These are phyloP conservation scores for Globisporangium iwayamae DNA, from an alignment of 352 stramenopile genomes.

Conservation along the genomic window DNA sequence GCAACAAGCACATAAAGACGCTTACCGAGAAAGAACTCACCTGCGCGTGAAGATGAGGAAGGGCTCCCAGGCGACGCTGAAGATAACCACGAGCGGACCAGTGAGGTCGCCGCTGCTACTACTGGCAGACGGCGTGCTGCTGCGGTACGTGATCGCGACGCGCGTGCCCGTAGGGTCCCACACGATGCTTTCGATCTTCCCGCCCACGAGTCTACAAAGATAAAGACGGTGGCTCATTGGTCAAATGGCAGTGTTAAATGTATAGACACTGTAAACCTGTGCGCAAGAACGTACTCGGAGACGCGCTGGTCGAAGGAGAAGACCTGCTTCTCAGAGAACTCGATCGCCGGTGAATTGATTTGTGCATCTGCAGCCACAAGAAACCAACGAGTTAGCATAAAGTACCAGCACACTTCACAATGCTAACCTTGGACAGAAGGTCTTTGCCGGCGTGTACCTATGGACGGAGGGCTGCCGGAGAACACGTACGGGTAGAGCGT, in stretches of 20 bases:
- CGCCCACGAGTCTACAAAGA: conserved; percentile 49
- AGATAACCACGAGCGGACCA: conserved; percentile 62
- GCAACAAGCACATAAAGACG: not conserved
- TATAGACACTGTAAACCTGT: not conserved
- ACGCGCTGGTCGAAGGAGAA: conserved; percentile 59
- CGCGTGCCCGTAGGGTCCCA: conserved; percentile 71
- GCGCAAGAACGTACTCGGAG: conserved; percentile 33
- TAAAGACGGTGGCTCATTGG: not conserved
- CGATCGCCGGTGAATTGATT: conserved; percentile 65
- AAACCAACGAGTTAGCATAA: not conserved
- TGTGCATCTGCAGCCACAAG: conserved; percentile 41
- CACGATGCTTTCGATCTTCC: conserved; percentile 46
- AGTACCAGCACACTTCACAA: too few relatives aligned
- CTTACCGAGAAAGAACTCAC: conserved; percentile 17
- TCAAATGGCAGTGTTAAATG: too few relatives aligned
- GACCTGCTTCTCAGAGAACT: conserved; percentile 62
- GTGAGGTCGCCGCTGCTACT: conserved; percentile 25
- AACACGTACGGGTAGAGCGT: conserved; percentile 78
- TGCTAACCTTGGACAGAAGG: too few relatives aligned
- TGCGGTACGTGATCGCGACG: conserved; percentile 61
- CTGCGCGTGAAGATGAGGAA: conserved; percentile 76
- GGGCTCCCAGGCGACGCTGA: conserved; percentile 60
- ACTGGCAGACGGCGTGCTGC: conserved; percentile 8
- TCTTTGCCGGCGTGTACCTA: conserved; percentile 32
- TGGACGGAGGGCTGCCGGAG: conserved; percentile 42